These are phyloP conservation scores for Cymodocea nodosa DNA, from an alignment of 116 monocot species.

Conservation along the genomic window DNA sequence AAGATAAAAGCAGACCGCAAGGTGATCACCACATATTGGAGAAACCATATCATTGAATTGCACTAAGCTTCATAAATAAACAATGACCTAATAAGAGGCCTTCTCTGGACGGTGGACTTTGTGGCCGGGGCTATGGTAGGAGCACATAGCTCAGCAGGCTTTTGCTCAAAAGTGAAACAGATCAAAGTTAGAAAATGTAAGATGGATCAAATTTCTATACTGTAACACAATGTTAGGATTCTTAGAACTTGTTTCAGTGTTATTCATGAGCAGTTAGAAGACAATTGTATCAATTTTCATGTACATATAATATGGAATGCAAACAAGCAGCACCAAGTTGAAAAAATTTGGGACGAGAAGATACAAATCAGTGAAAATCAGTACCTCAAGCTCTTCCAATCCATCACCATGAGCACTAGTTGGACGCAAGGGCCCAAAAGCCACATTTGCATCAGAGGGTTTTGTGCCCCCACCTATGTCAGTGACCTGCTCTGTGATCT, in stretches of 20 bases:
- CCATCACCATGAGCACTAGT: background rate
- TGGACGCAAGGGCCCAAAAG: background rate
- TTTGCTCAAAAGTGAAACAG: slow-evolving; percentile 11
- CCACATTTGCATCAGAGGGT: slow-evolving; percentile 7
- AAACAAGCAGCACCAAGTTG: background rate
- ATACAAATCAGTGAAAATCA: background rate
- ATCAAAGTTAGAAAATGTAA: background rate
- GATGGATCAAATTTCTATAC: background rate
- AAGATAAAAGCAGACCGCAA: background rate
- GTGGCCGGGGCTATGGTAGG: slow-evolving; percentile 17
- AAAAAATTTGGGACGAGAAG: background rate
- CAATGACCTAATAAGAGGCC: slow-evolving; percentile 54
- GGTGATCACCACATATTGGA: background rate
- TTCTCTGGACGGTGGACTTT: slow-evolving; percentile 36
- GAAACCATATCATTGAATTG: background rate
- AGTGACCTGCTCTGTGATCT: slow-evolving; percentile 21
- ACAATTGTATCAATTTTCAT: too few relatives aligned
- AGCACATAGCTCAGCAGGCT: slow-evolving; percentile 46
- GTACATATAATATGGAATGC: too few relatives aligned
- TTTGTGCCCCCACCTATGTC: slow-evolving; percentile 7
- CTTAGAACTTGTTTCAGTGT: too few relatives aligned
- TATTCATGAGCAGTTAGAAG: too few relatives aligned
- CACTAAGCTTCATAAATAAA: too few relatives aligned
- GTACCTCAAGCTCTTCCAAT: slow-evolving; percentile 28
- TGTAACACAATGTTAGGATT: background rate